Base-by-base conservation (phyloP, 2,329 filamentous ascomycete species). In the Endoconidiophora laricicola region DNA sequence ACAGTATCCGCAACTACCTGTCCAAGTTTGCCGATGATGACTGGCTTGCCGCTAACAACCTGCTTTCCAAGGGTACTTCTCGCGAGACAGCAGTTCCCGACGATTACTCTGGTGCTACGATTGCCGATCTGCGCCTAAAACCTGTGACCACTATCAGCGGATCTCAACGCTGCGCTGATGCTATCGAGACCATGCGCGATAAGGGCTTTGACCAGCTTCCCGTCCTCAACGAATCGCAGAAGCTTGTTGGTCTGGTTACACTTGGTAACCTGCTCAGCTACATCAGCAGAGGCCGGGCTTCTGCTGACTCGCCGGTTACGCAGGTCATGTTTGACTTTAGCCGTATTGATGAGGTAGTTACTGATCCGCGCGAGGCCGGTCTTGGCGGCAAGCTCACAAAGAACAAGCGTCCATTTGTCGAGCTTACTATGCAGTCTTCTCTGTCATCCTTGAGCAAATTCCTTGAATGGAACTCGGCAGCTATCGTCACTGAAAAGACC, bases 21-120 rank as follows among this genome's bases (percentile, higher is more conserved):
- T 90, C 83, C 69, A 98, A 98, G 76, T 98, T 98, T 63, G 87
- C 87, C 57, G 91, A 98, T 63, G 93, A 98, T 62, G 91, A 96
- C 70, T 98, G 91, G 93, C 80, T 98, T 50, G 88, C 87, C 10
- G 91, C 91, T 55, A 98, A 98, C 67, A 83, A 90, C 62, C 84
- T 98, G 22, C 75, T 96, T 23, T 68, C 60, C 62, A 53, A 60
- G 59, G 14, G 60, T 55, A 61, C 65, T 59, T 56, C 68, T 6
- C 66, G 70, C 48, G 83, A 47, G 9, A 22, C 33, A 12, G 14
- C 18, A 14, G 41, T 14, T 18, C 46, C 41, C 23, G 46, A 94
- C 62, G 75, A 83, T 9, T 91, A 93, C 63, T 72, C 73, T 41
- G 78, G 78, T 51, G 86, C 83, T 40, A 94, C 85, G 39, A 82